Base-by-base conservation (phyloP, 495 filamentous ascomycete species). In the Penicillium silybi region DNA sequence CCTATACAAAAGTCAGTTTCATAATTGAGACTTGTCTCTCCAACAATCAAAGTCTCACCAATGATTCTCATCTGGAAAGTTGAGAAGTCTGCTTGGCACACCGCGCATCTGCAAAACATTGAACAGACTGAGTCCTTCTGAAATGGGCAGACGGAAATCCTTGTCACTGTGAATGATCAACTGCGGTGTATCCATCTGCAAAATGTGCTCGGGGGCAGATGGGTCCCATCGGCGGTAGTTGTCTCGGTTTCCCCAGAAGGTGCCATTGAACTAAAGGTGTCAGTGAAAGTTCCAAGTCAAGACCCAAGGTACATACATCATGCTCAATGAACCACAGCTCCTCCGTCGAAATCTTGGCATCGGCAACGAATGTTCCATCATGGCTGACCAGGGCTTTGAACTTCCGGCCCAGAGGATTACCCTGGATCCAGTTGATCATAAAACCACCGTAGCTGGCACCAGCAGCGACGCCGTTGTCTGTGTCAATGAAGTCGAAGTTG, bases 361-460 rank as follows among this genome's bases (percentile, higher is more conserved):
- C 67, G 0, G 63, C 71, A 15, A 73, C 73, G 47, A 74, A 71
- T 17, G 77, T 70, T 20, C 77, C 79, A 35, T 74, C 70, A 40
- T 76, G 67, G 16, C 57, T 74, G 45, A 80, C 77, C 9, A 82
- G 62, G 0, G 77, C 76, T 52, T 80, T 80, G 65, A 81, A 78
- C 48, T 76, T 58, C 6, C 74, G 72, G 16, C 77, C 79, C 1
- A 83, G 63, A 1, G 66, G 64, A 38, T 79, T 74, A 17, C 80
- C 79, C 54, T 80, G 77, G 51, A 81, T 79, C 80, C 79, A 82
- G 59, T 80, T 80, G 43, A 77, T 67, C 78, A 81, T 82, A 63
- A 76, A 82, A 0, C 74, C 78, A 26, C 75, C 77, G 46, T 73
- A 82, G 49, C 69, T 75, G 26, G 71, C 75, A 22, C 79, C 79